Evolutionary conservation across 2,329 filamentous ascomycete species (phyloP).

Genomic region (Sclerotinia subarctica): DNA sequence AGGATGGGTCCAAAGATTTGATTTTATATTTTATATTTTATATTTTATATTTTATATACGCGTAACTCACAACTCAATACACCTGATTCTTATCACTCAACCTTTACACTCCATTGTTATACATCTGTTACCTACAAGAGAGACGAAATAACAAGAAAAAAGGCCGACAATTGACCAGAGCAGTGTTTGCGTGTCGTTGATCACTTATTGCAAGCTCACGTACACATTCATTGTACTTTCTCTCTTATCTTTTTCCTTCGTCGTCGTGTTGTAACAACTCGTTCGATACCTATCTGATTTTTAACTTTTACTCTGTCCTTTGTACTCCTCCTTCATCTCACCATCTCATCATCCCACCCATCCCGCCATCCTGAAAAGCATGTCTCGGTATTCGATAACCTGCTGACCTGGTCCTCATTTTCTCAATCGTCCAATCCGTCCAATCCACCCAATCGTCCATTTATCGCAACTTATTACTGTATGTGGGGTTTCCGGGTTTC

Average conservation of each 20-base stretch:
- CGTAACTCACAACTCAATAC: no score
- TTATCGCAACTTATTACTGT: slow-evolving; percentile 12
- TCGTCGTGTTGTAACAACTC: background rate
- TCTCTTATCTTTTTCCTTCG: background rate
- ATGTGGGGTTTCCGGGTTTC: slow-evolving; percentile 15
- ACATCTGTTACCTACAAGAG: background rate
- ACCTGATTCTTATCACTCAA: no score
- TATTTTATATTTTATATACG: background rate
- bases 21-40: background rate
- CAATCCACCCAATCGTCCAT: slow-evolving; percentile 1
- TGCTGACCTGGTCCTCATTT: slow-evolving; percentile 6
- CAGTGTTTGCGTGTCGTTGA: background rate
- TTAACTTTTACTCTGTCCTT: background rate
- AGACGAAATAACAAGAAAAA: background rate
- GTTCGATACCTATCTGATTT: background rate
- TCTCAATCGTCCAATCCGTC: slow-evolving; percentile 5
- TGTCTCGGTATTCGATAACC: slow-evolving; percentile 8
- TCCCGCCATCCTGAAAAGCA: background rate
- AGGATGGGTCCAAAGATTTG: background rate
- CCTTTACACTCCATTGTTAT: background rate
- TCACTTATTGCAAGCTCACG: background rate
- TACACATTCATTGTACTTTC: background rate
- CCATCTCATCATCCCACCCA: background rate
- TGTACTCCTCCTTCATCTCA: background rate
- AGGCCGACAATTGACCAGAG: background rate